phyloP scores from a whole-genome alignment of 495 filamentous ascomycete genomes.

The Penicillium goetzii region DNA sequence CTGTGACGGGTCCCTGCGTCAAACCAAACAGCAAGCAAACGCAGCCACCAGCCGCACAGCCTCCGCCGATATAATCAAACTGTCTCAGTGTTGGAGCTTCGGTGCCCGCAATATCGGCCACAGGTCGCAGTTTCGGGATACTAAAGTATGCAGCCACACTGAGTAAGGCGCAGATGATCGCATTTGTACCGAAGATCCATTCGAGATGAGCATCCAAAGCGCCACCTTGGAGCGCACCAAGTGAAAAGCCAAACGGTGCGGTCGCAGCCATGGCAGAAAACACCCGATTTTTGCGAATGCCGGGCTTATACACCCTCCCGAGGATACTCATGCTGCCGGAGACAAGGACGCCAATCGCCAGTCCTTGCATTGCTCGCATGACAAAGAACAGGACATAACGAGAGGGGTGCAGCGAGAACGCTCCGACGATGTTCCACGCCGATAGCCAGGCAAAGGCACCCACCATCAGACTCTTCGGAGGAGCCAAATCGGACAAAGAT shows the following conservation, averaged over 20 bases:
- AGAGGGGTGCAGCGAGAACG: constrained; percentile 40
- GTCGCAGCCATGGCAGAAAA: constrained; percentile 37
- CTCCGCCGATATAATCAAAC: constrained; percentile 35
- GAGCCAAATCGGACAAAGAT: constrained; percentile 45
- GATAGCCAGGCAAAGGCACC: constrained; percentile 47
- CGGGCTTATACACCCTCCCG: constrained; percentile 36
- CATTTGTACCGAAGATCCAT: constrained; percentile 39
- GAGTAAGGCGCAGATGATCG: constrained; percentile 30
- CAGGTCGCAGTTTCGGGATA: constrained; percentile 30
- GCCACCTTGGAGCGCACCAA: constrained; percentile 34
- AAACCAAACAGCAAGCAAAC: constrained; percentile 36
- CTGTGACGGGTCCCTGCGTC: constrained; percentile 33
- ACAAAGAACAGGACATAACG: constrained; percentile 35
- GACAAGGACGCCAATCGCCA: constrained; percentile 34
- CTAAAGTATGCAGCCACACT: constrained; percentile 26
- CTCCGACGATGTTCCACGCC: constrained; percentile 46
- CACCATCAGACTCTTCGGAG: constrained; percentile 47
- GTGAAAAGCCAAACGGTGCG: constrained; percentile 33
- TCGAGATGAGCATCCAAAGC: constrained; percentile 28
- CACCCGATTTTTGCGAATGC: constrained; percentile 35
- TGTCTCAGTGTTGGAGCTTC: constrained; percentile 30
- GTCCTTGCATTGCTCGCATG: constrained; percentile 36
- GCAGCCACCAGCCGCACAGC: constrained; percentile 32
- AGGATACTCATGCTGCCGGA: constrained; percentile 38
- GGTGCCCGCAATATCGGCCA: constrained; percentile 27